Evolutionary conservation across 495 filamentous ascomycete species (phyloP).

Genomic region (Hyaloscypha hepaticicola): DNA sequence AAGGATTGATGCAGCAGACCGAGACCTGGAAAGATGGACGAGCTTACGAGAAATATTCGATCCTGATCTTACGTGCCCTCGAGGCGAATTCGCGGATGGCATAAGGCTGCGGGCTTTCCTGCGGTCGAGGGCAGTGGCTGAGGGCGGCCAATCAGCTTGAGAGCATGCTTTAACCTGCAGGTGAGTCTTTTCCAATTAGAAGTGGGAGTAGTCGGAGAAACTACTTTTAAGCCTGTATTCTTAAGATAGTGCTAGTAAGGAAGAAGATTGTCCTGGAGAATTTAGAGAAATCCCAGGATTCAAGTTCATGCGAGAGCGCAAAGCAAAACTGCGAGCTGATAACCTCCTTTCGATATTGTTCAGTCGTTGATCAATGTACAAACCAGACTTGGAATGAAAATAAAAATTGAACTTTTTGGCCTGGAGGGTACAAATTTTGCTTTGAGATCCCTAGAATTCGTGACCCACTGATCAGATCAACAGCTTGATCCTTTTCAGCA

Average conservation of each 20-base stretch:
- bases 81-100: background rate
- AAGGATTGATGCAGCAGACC: background rate
- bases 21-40: background rate
- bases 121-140: background rate
- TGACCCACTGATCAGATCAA: background rate
- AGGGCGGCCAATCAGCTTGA: constrained; percentile 8
- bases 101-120: background rate
- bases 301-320: background rate
- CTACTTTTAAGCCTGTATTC: no score
- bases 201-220: no score
- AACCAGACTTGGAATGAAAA: background rate
- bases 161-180: background rate
- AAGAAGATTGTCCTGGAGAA: background rate
- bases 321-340: no score
- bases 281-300: background rate
- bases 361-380: background rate
- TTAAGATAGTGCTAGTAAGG: background rate
- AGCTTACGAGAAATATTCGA: background rate
- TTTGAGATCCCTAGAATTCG: background rate
- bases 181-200: background rate
- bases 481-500: constrained; percentile 5
- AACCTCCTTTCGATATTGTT: background rate
- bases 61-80: background rate
- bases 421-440: background rate
- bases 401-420: background rate